These are phyloP conservation scores for Boletus sp. DNA, from an alignment of 768 basidiomycete species.

Conservation along the genomic window DNA sequence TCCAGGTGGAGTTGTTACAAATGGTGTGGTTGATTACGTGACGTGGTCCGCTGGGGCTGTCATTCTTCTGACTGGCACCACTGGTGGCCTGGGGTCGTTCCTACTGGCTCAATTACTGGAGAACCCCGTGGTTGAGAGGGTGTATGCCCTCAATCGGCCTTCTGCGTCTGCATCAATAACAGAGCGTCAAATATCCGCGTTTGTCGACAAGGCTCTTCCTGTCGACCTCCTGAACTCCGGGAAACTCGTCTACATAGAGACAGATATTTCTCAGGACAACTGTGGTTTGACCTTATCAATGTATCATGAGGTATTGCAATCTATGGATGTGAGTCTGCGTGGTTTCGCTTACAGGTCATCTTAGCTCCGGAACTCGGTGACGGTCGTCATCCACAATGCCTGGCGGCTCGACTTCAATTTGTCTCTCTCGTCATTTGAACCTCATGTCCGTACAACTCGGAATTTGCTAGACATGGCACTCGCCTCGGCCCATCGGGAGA, in stretches of 20 bases:
- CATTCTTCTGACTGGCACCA: constrained; percentile 38
- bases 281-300: constrained; percentile 29
- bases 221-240: constrained; percentile 25
- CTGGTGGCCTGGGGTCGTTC: constrained; percentile 42
- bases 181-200: constrained; percentile 32
- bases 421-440: constrained; percentile 36
- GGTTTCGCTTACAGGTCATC: background rate
- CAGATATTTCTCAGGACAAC: constrained; percentile 28
- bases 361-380: constrained; percentile 25
- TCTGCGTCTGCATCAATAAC: constrained; percentile 5
- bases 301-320: constrained; percentile 28
- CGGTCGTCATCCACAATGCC: constrained; percentile 36
- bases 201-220: constrained; percentile 37
- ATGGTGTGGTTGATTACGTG: too few species aligned
- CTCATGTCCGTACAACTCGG: constrained; percentile 32
- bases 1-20: background rate
- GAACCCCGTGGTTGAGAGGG: constrained; percentile 20
- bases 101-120: constrained; percentile 31
- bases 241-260: constrained; percentile 39
- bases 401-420: constrained; percentile 44
- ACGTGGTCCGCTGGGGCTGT: background rate
- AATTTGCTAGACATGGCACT: constrained; percentile 30
- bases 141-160: constrained; percentile 36
- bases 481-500: background rate
- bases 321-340: too few species aligned